Evolutionary conservation across 208 protist genomes (phyloP).

Genomic region (Leishmania arabica): DNA sequence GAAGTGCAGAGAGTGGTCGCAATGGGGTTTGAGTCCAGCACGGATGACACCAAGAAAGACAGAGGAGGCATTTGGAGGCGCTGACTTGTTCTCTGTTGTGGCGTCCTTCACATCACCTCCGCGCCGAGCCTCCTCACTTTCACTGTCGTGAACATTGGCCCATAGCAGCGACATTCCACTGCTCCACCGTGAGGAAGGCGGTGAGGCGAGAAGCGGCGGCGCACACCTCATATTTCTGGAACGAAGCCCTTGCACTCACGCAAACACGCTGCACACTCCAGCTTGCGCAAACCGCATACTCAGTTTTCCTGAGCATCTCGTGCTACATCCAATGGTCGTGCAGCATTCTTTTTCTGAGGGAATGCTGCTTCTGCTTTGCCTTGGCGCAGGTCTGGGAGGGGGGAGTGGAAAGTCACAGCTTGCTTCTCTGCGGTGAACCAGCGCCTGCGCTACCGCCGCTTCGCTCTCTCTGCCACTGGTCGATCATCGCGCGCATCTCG

Average conservation of each 20-base stretch:
- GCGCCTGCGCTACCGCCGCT: background rate
- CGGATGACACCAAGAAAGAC: background rate
- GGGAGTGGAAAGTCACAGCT: background rate
- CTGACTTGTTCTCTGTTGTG: background rate
- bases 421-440: background rate
- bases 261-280: background rate
- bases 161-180: background rate
- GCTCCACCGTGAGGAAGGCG: background rate
- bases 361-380: background rate
- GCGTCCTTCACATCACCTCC: background rate
- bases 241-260: background rate
- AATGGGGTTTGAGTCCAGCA: background rate
- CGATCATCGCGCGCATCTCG: constrained; percentile 28
- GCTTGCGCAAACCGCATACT: too few relatives aligned
- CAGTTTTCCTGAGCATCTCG: background rate
- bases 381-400: background rate
- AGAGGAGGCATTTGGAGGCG: background rate
- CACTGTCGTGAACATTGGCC: background rate
- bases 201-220: background rate
- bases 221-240: background rate
- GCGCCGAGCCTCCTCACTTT: background rate
- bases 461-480: constrained; percentile 22
- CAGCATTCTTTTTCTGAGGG: background rate
- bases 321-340: background rate
- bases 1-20: background rate